Evolutionary conservation across 2,329 filamentous ascomycete genomes (phyloP).

Genomic region (Pseudogymnoascus sp.): DNA sequence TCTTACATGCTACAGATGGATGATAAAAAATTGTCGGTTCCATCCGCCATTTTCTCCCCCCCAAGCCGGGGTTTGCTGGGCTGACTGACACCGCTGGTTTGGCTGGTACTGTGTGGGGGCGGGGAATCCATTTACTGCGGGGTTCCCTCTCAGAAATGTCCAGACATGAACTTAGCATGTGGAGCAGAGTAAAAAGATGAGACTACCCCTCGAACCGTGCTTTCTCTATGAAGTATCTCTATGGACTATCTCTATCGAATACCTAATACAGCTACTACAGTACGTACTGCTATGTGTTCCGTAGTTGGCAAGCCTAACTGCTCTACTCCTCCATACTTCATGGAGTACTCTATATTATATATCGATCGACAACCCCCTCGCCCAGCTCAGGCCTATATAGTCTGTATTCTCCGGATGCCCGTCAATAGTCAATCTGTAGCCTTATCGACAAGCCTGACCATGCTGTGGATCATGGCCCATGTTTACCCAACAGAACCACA

Average conservation of each 20-base stretch:
- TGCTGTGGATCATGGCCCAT: neutral
- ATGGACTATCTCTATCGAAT: too few relatives aligned
- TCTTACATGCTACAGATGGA: neutral
- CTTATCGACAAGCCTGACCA: neutral
- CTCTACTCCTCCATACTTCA: too few relatives aligned
- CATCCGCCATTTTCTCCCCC: neutral
- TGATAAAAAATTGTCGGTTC: neutral
- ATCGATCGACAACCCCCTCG: neutral
- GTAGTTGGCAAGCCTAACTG: too few relatives aligned
- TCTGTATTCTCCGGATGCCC: neutral
- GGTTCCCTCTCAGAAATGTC: neutral
- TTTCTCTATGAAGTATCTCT: neutral
- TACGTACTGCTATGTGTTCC: too few relatives aligned
- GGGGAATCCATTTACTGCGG: neutral
- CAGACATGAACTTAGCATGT: neutral
- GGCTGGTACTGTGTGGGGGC: neutral
- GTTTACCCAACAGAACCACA: neutral
- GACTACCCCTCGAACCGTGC: neutral
- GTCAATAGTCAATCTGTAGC: neutral
- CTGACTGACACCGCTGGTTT: neutral
- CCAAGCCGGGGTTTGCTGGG: neutral
- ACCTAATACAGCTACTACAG: too few relatives aligned
- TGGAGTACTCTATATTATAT: neutral
- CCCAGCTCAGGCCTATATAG: neutral
- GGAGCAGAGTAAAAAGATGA: neutral